phyloP scores from a whole-genome alignment of 208 protist species.

The Leishmania mexicana region DNA sequence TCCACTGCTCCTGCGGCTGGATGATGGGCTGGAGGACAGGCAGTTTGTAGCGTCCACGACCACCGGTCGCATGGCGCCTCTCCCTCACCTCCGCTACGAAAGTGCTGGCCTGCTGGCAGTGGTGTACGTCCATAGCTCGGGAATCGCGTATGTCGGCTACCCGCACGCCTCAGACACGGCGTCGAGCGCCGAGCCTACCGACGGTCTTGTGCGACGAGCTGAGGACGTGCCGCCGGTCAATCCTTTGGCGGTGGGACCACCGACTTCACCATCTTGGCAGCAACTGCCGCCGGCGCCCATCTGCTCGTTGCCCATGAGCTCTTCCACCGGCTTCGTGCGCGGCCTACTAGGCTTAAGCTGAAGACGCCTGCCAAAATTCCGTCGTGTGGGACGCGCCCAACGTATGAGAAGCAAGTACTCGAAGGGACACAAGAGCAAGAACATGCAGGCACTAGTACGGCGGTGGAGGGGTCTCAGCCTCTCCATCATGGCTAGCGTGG shows the following conservation, averaged over 20 bases:
- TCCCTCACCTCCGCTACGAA: constrained; percentile 30
- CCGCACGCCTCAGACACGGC: not conserved
- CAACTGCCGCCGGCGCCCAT: not conserved
- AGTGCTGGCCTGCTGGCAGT: constrained; percentile 56
- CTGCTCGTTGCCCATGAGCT: constrained; percentile 27
- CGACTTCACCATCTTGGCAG: not conserved
- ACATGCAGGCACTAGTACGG: not conserved
- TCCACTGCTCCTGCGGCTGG: not conserved
- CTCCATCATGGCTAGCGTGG: not conserved
- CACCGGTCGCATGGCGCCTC: not conserved
- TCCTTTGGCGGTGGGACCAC: not conserved
- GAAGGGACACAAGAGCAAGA: not conserved
- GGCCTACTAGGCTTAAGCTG: constrained; percentile 26
- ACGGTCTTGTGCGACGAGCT: not conserved
- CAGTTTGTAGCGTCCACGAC: not conserved
- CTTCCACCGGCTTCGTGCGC: constrained; percentile 28
- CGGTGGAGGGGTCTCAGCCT: not conserved
- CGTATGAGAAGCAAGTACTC: not conserved
- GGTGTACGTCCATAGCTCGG: constrained; percentile 61
- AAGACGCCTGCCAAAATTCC: not conserved
- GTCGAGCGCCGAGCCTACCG: not conserved
- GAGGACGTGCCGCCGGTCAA: not conserved
- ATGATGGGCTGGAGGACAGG: not conserved
- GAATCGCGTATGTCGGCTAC: constrained; percentile 62
- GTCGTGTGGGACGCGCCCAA: not conserved